A percentile compares a stretch with the other conserved stretches of the same genome.
Conservation (phyloP, 1,139 yeast genomes). For the Komagataea norvegica region DNA sequence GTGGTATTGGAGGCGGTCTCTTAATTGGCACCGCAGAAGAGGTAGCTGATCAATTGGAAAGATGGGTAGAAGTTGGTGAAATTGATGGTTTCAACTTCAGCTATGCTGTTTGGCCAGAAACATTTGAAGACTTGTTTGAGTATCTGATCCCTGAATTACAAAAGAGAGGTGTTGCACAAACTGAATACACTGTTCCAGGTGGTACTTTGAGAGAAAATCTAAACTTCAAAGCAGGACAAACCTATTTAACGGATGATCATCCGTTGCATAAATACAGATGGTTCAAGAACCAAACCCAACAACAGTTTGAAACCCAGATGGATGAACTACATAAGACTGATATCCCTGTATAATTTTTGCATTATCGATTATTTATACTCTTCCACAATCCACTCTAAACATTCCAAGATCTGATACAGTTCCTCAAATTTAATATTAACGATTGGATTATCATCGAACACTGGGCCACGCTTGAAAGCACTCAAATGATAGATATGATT, state of each 20-base stretch:
- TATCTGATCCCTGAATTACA: constrained; percentile 33
- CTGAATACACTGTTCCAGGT: constrained; percentile 28
- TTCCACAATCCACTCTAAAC: constrained; percentile 57
- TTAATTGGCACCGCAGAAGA: constrained; percentile 30
- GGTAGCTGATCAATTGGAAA: constrained; percentile 31
- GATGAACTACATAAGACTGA: not conserved
- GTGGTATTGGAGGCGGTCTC: constrained; percentile 31
- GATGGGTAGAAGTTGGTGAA: constrained; percentile 31
- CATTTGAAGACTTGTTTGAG: constrained; percentile 32
- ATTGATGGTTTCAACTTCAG: constrained; percentile 36
- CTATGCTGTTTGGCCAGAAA: constrained; percentile 30
- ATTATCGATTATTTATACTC: constrained; percentile 19
- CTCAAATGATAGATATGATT: constrained; percentile 20
- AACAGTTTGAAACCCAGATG: constrained; percentile 31
- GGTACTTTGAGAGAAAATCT: constrained; percentile 22
- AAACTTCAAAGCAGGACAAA: constrained; percentile 15
- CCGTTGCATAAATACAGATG: constrained; percentile 38
- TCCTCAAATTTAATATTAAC: constrained; percentile 52
- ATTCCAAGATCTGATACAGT: constrained; percentile 56
- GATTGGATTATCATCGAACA: constrained; percentile 26
- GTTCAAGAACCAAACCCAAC: constrained; percentile 32
- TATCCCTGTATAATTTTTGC: not conserved
- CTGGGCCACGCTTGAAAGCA: constrained; percentile 8
- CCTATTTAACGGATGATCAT: constrained; percentile 32
- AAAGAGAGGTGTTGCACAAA: constrained; percentile 30